phyloP scores from a whole-genome alignment of 2,329 filamentous ascomycete species.

The Trichoderma guizhouense region DNA sequence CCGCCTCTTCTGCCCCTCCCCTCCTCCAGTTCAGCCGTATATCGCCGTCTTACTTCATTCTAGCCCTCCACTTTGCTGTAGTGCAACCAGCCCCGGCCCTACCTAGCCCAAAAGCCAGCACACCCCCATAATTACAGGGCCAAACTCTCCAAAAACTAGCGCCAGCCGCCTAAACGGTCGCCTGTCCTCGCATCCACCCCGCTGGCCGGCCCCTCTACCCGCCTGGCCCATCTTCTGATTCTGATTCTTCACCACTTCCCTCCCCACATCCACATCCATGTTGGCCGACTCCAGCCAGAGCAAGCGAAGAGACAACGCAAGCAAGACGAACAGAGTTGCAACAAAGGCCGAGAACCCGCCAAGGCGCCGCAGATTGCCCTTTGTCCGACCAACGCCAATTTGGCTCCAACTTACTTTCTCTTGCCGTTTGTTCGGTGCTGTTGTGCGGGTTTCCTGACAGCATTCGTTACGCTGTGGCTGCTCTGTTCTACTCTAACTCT shows the following conservation, averaged over 20 bases:
- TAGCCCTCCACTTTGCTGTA: neutral
- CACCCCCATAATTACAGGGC: constrained; percentile 16
- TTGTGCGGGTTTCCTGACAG: neutral
- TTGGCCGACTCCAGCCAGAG: neutral
- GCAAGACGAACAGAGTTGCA: neutral
- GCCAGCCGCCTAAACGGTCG: neutral
- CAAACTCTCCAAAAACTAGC: constrained; percentile 1
- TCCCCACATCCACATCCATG: neutral
- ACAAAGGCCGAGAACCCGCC: neutral
- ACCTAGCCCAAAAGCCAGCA: constrained; percentile 4
- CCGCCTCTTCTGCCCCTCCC: neutral
- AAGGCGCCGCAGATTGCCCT: neutral
- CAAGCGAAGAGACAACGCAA: neutral
- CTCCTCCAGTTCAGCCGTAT: neutral
- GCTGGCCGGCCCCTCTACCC: constrained; percentile 13
- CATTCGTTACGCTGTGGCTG: neutral
- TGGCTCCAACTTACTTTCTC: neutral
- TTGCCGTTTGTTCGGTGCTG: too few species aligned
- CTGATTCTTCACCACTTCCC: neutral
- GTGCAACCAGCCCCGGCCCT: neutral
- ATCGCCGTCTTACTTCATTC: neutral
- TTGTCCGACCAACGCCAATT: neutral
- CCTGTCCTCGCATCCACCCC: constrained; percentile 1
- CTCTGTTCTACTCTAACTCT: neutral
- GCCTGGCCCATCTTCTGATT: neutral